Evolutionary conservation across 192 early-diverging fungal species (phyloP).

Genomic region (Funneliformis geosporum): DNA sequence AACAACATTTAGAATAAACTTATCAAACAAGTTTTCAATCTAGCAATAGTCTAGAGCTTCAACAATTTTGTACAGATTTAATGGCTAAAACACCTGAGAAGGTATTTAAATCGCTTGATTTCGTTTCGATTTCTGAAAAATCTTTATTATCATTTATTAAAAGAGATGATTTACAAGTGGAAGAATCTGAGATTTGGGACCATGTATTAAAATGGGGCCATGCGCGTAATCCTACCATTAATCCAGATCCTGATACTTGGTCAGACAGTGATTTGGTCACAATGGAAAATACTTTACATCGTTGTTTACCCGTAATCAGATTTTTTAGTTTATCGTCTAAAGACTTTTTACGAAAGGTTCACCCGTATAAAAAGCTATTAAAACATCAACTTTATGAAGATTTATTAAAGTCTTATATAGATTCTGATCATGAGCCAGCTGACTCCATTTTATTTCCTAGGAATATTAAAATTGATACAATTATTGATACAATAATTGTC

Average conservation of each 20-base stretch:
- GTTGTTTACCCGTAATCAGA: constrained; percentile 2
- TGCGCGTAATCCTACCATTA: neutral
- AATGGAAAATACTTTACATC: neutral
- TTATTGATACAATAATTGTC: neutral
- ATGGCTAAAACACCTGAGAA: no score
- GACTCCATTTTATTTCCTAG: neutral
- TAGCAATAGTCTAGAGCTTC: no score
- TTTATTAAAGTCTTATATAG: no score
- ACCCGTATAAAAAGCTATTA: constrained; percentile 1
- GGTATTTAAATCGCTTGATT: no score
- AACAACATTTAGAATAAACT: no score
- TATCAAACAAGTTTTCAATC: no score
- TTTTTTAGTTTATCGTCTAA: neutral
- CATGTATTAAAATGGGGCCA: constrained; percentile 9
- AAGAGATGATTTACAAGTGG: neutral
- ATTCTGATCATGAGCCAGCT: neutral
- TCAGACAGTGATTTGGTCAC: neutral
- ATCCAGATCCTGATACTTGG: neutral
- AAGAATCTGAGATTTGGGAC: constrained; percentile 10
- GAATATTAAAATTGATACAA: neutral
- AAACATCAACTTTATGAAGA: neutral
- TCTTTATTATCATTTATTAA: no score
- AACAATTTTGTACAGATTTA: no score
- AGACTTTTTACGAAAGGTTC: neutral
- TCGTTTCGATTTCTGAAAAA: no score